phyloP scores from a whole-genome alignment of 2,329 filamentous ascomycete species.

The Teratosphaeria destructans region DNA sequence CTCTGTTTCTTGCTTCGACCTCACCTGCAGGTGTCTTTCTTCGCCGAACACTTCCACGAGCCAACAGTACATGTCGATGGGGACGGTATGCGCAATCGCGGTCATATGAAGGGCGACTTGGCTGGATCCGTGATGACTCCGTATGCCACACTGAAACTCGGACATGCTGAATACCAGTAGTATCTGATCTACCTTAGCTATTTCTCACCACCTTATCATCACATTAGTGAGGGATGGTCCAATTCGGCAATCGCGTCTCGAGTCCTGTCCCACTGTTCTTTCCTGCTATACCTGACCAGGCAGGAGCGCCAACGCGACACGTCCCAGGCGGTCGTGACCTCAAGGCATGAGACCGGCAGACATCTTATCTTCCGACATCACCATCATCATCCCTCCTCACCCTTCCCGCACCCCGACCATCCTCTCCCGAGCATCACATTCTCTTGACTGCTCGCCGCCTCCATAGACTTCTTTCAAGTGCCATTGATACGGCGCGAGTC shows the following conservation, averaged over 20 bases:
- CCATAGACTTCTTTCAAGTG: not conserved
- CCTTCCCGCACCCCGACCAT: not conserved
- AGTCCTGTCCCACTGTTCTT: not conserved
- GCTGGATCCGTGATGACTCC: no score
- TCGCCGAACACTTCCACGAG: not conserved
- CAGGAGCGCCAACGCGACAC: not conserved
- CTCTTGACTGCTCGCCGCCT: not conserved
- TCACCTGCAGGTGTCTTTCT: not conserved
- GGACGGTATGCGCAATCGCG: not conserved
- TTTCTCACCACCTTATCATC: not conserved
- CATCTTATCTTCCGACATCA: constrained; percentile 1
- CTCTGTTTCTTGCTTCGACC: not conserved
- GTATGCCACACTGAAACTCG: no score
- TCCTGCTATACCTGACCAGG: not conserved
- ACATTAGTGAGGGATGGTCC: not conserved
- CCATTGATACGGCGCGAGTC: not conserved
- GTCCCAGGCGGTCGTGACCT: not conserved
- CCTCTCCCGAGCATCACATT: not conserved
- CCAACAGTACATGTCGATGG: not conserved
- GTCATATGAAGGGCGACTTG: not conserved
- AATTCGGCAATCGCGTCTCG: not conserved
- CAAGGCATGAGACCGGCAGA: not conserved
- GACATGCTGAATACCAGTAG: no score
- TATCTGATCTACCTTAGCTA: no score
- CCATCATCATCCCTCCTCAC: not conserved